These are phyloP conservation scores for Dryadomyces quercivorus DNA, from an alignment of 2,329 filamentous ascomycete species.

Conservation along the genomic window DNA sequence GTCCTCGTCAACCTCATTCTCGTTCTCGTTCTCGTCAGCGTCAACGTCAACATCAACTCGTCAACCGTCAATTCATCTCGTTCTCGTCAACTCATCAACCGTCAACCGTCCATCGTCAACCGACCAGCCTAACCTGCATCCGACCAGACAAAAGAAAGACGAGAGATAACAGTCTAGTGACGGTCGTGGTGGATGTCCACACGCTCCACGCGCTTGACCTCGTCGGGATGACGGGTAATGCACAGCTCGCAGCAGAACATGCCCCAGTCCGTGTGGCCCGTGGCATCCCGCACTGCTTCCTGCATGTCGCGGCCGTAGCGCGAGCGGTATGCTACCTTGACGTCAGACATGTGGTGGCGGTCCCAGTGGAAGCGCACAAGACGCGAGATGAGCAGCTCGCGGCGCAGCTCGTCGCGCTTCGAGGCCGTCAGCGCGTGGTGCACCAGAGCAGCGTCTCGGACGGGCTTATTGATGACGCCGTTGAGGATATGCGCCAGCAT, in stretches of 20 bases:
- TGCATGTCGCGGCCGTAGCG: constrained; percentile 66
- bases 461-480: constrained; percentile 88
- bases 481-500: constrained; percentile 91
- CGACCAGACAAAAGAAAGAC: too few species aligned
- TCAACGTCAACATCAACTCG: too few species aligned
- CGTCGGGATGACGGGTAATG: constrained; percentile 47
- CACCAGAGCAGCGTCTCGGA: constrained; percentile 81
- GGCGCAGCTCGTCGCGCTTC: constrained; percentile 57
- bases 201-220: constrained; percentile 40
- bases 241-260: constrained; percentile 63
- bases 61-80: too few species aligned
- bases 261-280: constrained; percentile 58
- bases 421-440: constrained; percentile 78
- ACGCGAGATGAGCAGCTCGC: constrained; percentile 77
- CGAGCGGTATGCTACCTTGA: constrained; percentile 69
- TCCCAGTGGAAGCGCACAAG: constrained; percentile 93
- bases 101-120: too few species aligned
- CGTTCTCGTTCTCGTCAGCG: too few species aligned
- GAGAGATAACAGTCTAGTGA: neutral
- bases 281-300: constrained; percentile 66
- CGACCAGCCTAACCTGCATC: too few species aligned
- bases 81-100: too few species aligned
- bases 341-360: constrained; percentile 60
- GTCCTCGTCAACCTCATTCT: too few species aligned
- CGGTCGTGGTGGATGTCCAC: constrained; percentile 15